These are phyloP conservation scores for Aspergillus mulundensis DNA, from an alignment of 495 filamentous ascomycete species.

Conservation along the genomic window DNA sequence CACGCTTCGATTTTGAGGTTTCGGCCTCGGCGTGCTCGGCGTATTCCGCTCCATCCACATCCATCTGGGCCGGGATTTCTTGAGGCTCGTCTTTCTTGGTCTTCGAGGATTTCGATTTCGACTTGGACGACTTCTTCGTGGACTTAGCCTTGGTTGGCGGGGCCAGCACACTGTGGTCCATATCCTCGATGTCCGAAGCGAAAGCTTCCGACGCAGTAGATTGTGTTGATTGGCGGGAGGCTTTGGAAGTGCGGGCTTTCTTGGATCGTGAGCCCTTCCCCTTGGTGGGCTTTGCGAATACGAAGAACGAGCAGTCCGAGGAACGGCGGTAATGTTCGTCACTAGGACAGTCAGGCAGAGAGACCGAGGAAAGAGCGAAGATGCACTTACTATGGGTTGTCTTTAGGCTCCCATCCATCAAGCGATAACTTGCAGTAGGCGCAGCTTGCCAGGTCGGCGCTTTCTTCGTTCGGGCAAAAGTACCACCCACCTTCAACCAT, in stretches of 20 bases:
- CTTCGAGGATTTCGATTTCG: constrained; percentile 38
- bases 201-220: constrained; percentile 57
- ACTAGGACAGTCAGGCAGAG: constrained; percentile 44
- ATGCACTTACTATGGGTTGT: constrained; percentile 72
- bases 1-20: constrained; percentile 38
- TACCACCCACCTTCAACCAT: constrained; percentile 91
- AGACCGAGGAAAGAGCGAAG: constrained; percentile 16
- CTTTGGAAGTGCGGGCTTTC: constrained; percentile 62
- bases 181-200: constrained; percentile 54
- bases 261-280: constrained; percentile 43
- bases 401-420: constrained; percentile 88
- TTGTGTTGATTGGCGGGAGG: constrained; percentile 67
- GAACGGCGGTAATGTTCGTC: constrained; percentile 81
- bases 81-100: constrained; percentile 56
- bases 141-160: constrained; percentile 45
- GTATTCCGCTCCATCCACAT: constrained; percentile 26
- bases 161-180: constrained; percentile 66
- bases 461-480: constrained; percentile 77
- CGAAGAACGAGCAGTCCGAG: constrained; percentile 79
- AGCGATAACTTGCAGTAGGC: constrained; percentile 81
- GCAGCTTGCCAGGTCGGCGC: constrained; percentile 80
- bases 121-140: constrained; percentile 46
- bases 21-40: constrained; percentile 27
- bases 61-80: constrained; percentile 42
- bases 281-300: constrained; percentile 41